Evolutionary conservation across 768 basidiomycete genomes (phyloP).

Genomic region (Termitomyces eurrhizus): DNA sequence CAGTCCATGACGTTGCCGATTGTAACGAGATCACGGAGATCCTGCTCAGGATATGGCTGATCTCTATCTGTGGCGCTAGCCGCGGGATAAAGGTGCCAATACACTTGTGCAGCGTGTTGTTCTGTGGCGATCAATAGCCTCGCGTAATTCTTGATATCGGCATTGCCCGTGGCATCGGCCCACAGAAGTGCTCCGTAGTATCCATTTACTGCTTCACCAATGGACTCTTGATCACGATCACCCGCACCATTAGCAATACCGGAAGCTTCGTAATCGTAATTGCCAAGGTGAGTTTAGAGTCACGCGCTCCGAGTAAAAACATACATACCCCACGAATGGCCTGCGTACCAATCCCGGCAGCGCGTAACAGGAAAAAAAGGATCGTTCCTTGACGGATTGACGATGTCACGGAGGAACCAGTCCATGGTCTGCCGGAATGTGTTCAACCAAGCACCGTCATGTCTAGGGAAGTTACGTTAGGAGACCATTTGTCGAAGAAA

Average conservation of each 20-base stretch:
- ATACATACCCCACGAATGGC: slow-evolving; percentile 31
- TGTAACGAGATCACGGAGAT: slow-evolving; percentile 25
- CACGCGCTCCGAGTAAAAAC: background rate
- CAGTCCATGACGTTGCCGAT: slow-evolving; percentile 34
- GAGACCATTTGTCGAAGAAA: background rate
- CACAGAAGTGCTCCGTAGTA: slow-evolving; percentile 33
- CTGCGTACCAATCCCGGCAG: slow-evolving; percentile 32
- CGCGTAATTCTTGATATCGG: slow-evolving; percentile 28
- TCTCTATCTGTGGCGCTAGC: slow-evolving; percentile 26
- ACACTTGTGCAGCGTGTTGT: slow-evolving; percentile 28
- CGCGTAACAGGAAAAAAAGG: slow-evolving; percentile 28
- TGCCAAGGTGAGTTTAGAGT: background rate
- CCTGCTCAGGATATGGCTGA: slow-evolving; percentile 31
- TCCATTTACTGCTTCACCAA: slow-evolving; percentile 30
- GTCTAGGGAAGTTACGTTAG: slow-evolving; percentile 10
- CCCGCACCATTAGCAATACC: slow-evolving; percentile 31
- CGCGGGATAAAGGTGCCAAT: slow-evolving; percentile 33
- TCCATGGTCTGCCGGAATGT: slow-evolving; percentile 22
- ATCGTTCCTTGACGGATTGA: slow-evolving; percentile 28
- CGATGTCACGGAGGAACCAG: slow-evolving; percentile 29
- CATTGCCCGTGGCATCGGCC: slow-evolving; percentile 26
- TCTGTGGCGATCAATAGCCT: slow-evolving; percentile 31
- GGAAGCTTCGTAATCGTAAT: slow-evolving; percentile 23
- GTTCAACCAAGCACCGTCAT: slow-evolving; percentile 23
- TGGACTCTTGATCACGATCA: slow-evolving; percentile 30